These are phyloP conservation scores for Trametes sanguinea DNA, from an alignment of 768 basidiomycete species.

Conservation along the genomic window DNA sequence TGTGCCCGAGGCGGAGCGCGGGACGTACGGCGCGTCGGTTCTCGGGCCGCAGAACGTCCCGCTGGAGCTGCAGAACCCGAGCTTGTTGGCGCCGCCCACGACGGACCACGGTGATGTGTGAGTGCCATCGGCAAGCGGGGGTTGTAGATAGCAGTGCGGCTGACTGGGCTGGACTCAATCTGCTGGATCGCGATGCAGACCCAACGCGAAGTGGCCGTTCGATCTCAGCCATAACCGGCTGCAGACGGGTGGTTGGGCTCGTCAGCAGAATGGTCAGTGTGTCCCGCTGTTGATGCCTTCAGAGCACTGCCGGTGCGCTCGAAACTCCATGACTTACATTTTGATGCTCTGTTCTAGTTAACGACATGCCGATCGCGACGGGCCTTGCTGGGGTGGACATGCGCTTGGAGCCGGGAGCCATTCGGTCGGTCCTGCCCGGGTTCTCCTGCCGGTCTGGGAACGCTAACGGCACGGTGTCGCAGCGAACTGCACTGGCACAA, in stretches of 20 bases:
- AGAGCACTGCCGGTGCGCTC: too few species aligned
- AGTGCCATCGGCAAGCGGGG: neutral
- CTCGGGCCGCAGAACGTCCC: slow-evolving; percentile 37
- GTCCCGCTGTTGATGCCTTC: too few species aligned
- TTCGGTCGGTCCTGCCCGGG: slow-evolving; percentile 22
- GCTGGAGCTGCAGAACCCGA: slow-evolving; percentile 37
- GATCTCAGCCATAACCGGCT: slow-evolving; percentile 56
- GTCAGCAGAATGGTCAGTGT: slow-evolving; percentile 51
- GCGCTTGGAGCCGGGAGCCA: slow-evolving; percentile 35
- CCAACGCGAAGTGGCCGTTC: slow-evolving; percentile 61
- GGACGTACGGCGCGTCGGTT: slow-evolving; percentile 30
- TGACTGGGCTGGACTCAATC: neutral
- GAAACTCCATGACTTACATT: neutral
- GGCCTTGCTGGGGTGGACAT: slow-evolving; percentile 39
- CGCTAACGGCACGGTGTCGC: neutral
- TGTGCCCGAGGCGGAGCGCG: slow-evolving; percentile 40
- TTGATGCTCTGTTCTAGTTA: slow-evolving; percentile 33
- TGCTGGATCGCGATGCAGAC: slow-evolving; percentile 28
- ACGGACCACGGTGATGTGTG: slow-evolving; percentile 38
- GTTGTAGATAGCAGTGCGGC: neutral
- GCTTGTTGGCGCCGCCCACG: slow-evolving; percentile 35
- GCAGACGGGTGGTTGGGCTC: slow-evolving; percentile 60
- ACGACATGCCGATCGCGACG: slow-evolving; percentile 51
- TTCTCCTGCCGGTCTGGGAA: neutral
- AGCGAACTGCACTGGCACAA: slow-evolving; percentile 39